A percentile compares a stretch with the other conserved stretches of the same genome.
These are phyloP conservation scores for Candida succiphila DNA, from an alignment of 805 yeast genomes.

Conservation along the genomic window DNA sequence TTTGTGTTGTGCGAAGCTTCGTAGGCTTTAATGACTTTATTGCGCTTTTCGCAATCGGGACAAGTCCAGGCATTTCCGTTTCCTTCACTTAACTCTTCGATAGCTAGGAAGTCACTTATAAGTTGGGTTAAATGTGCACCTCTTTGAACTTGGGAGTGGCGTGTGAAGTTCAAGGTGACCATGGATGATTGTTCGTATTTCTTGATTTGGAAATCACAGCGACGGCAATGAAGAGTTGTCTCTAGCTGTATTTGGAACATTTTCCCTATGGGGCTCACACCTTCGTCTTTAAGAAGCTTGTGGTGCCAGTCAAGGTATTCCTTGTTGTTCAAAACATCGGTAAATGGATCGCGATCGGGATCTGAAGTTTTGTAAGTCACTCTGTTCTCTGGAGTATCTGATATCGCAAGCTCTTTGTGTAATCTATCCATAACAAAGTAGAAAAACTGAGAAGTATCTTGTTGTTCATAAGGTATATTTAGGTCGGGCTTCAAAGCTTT, in stretches of 20 bases:
- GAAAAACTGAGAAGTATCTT: slow-evolving; percentile 72
- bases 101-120: slow-evolving; percentile 47
- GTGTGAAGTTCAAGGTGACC: slow-evolving; percentile 17
- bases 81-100: slow-evolving; percentile 49
- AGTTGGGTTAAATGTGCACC: slow-evolving; percentile 43
- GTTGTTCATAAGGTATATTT: slow-evolving; percentile 65
- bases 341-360: slow-evolving; percentile 15
- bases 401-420: slow-evolving; percentile 48
- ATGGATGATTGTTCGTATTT: slow-evolving; percentile 33
- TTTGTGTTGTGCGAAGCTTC: neutral
- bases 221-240: slow-evolving; percentile 49
- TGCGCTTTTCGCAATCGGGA: slow-evolving; percentile 48
- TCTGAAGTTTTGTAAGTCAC: slow-evolving; percentile 13
- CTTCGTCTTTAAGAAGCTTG: slow-evolving; percentile 39
- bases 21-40: slow-evolving; percentile 8
- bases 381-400: slow-evolving; percentile 14
- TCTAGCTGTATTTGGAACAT: slow-evolving; percentile 69
- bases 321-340: slow-evolving; percentile 17
- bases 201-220: slow-evolving; percentile 52
- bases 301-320: slow-evolving; percentile 59
- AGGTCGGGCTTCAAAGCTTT: slow-evolving; percentile 55
- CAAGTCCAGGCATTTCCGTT: slow-evolving; percentile 80
- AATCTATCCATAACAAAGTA: slow-evolving; percentile 55
- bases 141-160: slow-evolving; percentile 10
- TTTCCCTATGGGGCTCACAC: slow-evolving; percentile 57